Base-by-base conservation (phyloP, 2,329 filamentous ascomycete genomes). In the Trichoderma hamatum region DNA sequence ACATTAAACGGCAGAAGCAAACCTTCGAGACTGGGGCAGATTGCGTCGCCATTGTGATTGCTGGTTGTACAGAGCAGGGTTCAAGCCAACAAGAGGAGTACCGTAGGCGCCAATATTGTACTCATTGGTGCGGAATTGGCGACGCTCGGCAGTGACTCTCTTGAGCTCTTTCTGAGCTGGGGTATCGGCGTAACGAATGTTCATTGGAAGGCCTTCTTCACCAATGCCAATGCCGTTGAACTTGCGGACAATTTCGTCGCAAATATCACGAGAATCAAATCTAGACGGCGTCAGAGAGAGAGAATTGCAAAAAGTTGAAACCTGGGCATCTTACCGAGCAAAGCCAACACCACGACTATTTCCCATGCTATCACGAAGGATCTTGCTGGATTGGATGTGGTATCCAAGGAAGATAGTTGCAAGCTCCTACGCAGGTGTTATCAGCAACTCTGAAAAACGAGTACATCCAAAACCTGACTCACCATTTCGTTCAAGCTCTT, bases 281-380 rank as follows among this genome's bases (percentile, higher is more conserved):
- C 69, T 70, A 56, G 21, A 5, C 32, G 9, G 28, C 11, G 54
- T 67, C 39, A 67, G 63, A 19, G 46, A 30, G 28, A 5, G n/a
- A 16, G 34, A 21, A 21, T 19, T n/a, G 30, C 9, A 3, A 9
- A 19, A n/a, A n/a, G 14, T 4, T 4, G 32, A 30, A 30, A 10
- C 34, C n/a, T 28, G 5, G 24, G 60, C 39, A 67, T 78, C 87
- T 76, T 84, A 97, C 95, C 96, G 91, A 81, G 95, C 95, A 82
- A 99, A 99, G 46, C 96, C 96, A 78, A 99, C 96, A 74, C 96
- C 95, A 75, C 96, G 95, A 79, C 95, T 97, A 76, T 96, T 94
- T 69, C 94, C 96, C 79, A 94, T 91, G 75, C 88, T 89, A 79
- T 98, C 95, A 61, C 95, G 93, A 72, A 97, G 91, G 74, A 99